Conservation (phyloP, 345 rosid species). For the Turritis glabra region DNA sequence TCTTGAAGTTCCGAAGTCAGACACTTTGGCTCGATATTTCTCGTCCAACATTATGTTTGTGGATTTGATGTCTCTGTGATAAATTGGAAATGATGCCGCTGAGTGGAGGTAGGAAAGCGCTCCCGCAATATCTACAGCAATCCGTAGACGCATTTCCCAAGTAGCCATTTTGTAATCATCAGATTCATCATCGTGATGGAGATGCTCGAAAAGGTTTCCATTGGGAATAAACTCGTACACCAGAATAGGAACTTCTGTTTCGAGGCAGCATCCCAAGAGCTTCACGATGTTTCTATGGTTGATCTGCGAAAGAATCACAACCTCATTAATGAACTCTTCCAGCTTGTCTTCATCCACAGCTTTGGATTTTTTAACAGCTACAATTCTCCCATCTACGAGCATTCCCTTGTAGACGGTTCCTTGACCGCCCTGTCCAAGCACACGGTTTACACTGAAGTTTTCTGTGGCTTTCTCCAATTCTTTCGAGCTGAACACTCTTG, state of each 20-base stretch:
- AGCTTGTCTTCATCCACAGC: slow-evolving; percentile 43
- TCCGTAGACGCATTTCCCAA: slow-evolving; percentile 42
- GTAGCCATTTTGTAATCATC: slow-evolving; percentile 35
- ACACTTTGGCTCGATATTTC: slow-evolving; percentile 44
- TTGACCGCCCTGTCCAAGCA: slow-evolving; percentile 49
- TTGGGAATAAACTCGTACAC: slow-evolving; percentile 44
- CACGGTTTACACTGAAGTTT: slow-evolving; percentile 34
- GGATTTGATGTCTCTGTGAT: slow-evolving; percentile 52
- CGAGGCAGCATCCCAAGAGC: slow-evolving; percentile 51
- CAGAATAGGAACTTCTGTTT: slow-evolving; percentile 47
- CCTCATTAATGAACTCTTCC: slow-evolving; percentile 53
- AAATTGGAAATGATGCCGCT: slow-evolving; percentile 40
- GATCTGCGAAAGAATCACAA: slow-evolving; percentile 47
- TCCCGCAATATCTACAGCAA: slow-evolving; percentile 43
- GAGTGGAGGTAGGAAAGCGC: slow-evolving; percentile 52
- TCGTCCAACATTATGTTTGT: slow-evolving; percentile 49
- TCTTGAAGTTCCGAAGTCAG: slow-evolving; percentile 56
- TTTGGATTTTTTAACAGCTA: slow-evolving; percentile 51
- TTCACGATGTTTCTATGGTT: slow-evolving; percentile 49
- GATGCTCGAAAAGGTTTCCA: slow-evolving; percentile 42
- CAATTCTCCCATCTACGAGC: slow-evolving; percentile 31
- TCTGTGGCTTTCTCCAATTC: slow-evolving; percentile 42
- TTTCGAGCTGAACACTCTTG: slow-evolving; percentile 39
- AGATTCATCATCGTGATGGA: slow-evolving; percentile 42
- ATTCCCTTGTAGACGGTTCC: slow-evolving; percentile 51